phyloP scores from a whole-genome alignment of 805 yeast species.

The Wickerhamiella dianesei region DNA sequence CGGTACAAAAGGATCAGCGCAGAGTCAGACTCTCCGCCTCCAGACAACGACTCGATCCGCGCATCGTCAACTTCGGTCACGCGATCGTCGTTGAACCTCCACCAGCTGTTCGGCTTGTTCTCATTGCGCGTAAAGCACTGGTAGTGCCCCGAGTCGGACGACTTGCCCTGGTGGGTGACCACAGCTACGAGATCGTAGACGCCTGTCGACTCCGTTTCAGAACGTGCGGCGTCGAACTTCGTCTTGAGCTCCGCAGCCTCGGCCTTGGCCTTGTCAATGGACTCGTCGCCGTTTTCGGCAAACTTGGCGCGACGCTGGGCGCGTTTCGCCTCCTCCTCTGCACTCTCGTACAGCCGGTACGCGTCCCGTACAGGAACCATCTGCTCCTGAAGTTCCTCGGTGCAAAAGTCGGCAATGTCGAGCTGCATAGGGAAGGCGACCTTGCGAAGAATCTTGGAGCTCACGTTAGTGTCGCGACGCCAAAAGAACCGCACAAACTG shows the following conservation, averaged over 20 bases:
- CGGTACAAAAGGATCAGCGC: slow-evolving; percentile 74
- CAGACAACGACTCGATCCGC: slow-evolving; percentile 72
- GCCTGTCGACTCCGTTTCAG: slow-evolving; percentile 73
- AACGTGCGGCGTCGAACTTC: slow-evolving; percentile 23
- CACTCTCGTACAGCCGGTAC: slow-evolving; percentile 61
- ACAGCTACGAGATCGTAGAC: slow-evolving; percentile 73
- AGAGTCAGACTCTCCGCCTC: slow-evolving; percentile 95
- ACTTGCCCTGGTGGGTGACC: slow-evolving; percentile 86
- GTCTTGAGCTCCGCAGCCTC: slow-evolving; percentile 18
- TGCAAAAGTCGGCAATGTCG: slow-evolving; percentile 75
- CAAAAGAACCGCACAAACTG: slow-evolving; percentile 93
- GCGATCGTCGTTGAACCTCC: slow-evolving; percentile 87
- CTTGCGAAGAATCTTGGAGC: slow-evolving; percentile 85
- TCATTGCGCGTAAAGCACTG: slow-evolving; percentile 74
- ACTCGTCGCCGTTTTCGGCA: slow-evolving; percentile 22
- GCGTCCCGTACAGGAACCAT: slow-evolving; percentile 65
- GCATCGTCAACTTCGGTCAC: slow-evolving; percentile 67
- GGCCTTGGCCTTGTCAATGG: slow-evolving; percentile 16
- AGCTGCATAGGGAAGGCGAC: slow-evolving; percentile 90
- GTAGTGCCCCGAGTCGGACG: slow-evolving; percentile 96
- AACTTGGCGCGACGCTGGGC: slow-evolving; percentile 52
- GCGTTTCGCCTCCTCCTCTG: slow-evolving; percentile 54
- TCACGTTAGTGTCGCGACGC: slow-evolving; percentile 82
- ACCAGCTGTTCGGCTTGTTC: slow-evolving; percentile 62
- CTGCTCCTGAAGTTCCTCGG: slow-evolving; percentile 54